phyloP scores from a whole-genome alignment of 257 asterid species.

The Gardenia jasminoides region DNA sequence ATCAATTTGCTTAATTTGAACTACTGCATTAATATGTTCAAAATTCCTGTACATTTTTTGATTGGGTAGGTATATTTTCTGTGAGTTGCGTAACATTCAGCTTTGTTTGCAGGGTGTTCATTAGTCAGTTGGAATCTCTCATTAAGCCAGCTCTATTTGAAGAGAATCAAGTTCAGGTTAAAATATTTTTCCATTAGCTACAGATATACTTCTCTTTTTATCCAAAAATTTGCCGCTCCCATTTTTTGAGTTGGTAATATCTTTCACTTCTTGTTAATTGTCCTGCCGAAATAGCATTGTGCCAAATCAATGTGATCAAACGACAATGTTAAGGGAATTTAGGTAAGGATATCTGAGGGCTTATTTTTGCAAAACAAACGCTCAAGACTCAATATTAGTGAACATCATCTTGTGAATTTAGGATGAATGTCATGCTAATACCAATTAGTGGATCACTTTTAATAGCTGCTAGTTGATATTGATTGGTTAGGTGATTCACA shows the following conservation, averaged over 20 bases:
- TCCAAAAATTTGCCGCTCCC: slow-evolving; percentile 1
- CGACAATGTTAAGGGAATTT: slow-evolving; percentile 26
- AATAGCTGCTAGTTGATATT: slow-evolving; percentile 11
- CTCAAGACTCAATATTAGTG: slow-evolving; percentile 16
- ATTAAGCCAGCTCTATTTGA: slow-evolving; percentile 47
- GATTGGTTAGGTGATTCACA: slow-evolving; percentile 2
- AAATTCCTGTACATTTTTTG: neutral
- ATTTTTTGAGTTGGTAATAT: slow-evolving; percentile 7
- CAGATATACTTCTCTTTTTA: slow-evolving; percentile 2
- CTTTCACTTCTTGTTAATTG: slow-evolving; percentile 18
- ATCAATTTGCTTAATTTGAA: neutral
- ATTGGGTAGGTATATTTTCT: neutral
- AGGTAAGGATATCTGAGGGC: slow-evolving; percentile 27
- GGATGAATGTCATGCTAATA: slow-evolving; percentile 20
- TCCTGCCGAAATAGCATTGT: slow-evolving; percentile 28
- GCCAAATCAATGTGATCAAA: slow-evolving; percentile 34
- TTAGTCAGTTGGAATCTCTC: slow-evolving; percentile 51
- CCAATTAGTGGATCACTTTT: slow-evolving; percentile 7
- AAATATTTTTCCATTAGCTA: slow-evolving; percentile 24
- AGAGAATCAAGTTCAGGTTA: slow-evolving; percentile 59
- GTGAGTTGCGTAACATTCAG: neutral
- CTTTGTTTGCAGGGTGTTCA: slow-evolving; percentile 63
- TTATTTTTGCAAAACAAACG: slow-evolving; percentile 24
- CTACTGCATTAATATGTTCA: neutral
- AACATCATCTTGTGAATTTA: slow-evolving; percentile 30